Evolutionary conservation across 73 alveolate species (phyloP).

Genomic region (Paramecium biaurelia): DNA sequence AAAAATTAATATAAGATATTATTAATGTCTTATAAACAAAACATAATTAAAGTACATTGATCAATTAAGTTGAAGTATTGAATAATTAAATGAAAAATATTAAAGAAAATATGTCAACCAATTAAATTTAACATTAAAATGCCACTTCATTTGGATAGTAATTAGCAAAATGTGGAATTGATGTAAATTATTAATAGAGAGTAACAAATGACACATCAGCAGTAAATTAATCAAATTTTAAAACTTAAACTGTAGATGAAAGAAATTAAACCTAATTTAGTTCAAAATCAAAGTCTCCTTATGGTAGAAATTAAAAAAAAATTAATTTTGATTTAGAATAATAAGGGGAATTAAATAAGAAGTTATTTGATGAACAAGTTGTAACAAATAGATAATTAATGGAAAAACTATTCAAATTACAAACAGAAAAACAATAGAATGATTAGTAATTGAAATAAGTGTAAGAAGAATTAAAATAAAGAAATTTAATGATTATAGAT

Average conservation of each 20-base stretch:
- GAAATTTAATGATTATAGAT: not conserved
- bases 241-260: not conserved
- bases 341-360: not conserved
- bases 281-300: slow-evolving; percentile 44
- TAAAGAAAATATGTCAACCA: not conserved
- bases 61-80: not conserved
- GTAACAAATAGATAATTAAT: not conserved
- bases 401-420: not conserved
- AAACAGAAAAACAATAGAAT: not conserved
- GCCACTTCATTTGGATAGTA: not conserved
- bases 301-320: not conserved
- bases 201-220: not conserved
- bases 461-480: not conserved
- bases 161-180: not conserved
- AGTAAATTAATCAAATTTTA: not conserved
- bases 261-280: not conserved
- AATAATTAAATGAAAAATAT: not conserved
- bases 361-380: not conserved
- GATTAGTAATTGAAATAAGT: not conserved
- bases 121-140: not conserved
- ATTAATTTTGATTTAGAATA: not conserved
- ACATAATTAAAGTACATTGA: not conserved
- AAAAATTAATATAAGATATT: not conserved
- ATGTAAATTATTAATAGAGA: not conserved
- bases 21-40: not conserved